phyloP scores from a whole-genome alignment of 2,329 filamentous ascomycete genomes.

The Fusarium falciforme region DNA sequence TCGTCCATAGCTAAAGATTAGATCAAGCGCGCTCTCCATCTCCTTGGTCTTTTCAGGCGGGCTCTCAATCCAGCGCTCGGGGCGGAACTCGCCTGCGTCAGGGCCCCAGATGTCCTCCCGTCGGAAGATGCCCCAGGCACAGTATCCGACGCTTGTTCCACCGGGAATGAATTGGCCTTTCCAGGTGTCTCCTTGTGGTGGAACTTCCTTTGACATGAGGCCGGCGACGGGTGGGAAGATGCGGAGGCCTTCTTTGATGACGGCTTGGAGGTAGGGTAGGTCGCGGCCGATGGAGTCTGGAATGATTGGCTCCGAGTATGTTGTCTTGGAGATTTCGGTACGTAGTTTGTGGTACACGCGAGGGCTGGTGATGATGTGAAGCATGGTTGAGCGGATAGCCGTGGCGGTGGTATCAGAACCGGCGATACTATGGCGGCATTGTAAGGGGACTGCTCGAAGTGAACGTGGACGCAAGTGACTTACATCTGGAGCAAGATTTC shows the following conservation, averaged over 20 bases:
- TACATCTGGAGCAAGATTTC: constrained; percentile 44
- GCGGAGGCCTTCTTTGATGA: constrained; percentile 61
- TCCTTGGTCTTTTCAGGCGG: constrained; percentile 43
- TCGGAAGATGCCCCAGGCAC: constrained; percentile 51
- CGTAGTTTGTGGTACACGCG: constrained; percentile 59
- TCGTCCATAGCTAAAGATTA: constrained; percentile 54
- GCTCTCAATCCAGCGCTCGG: constrained; percentile 53
- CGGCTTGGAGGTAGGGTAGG: constrained; percentile 59
- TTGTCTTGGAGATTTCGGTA: constrained; percentile 32
- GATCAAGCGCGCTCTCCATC: constrained; percentile 53
- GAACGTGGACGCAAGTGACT: neutral
- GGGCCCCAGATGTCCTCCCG: constrained; percentile 49
- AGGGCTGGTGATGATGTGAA: constrained; percentile 64
- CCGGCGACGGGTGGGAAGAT: constrained; percentile 52
- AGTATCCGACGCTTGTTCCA: constrained; percentile 48
- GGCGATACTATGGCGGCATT: constrained; percentile 53
- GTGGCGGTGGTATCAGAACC: constrained; percentile 70
- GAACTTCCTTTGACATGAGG: constrained; percentile 52
- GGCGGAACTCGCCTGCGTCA: constrained; percentile 49
- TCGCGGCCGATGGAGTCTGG: constrained; percentile 48
- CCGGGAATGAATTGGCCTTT: constrained; percentile 48
- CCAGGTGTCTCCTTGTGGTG: constrained; percentile 45
- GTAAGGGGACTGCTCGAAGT: neutral
- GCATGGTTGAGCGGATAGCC: constrained; percentile 62
- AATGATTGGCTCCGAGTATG: constrained; percentile 40